Percentiles rank a stretch among this genome's conserved stretches.
Conservation (phyloP, 305 asterid genomes). For the Andrographis paniculata region DNA sequence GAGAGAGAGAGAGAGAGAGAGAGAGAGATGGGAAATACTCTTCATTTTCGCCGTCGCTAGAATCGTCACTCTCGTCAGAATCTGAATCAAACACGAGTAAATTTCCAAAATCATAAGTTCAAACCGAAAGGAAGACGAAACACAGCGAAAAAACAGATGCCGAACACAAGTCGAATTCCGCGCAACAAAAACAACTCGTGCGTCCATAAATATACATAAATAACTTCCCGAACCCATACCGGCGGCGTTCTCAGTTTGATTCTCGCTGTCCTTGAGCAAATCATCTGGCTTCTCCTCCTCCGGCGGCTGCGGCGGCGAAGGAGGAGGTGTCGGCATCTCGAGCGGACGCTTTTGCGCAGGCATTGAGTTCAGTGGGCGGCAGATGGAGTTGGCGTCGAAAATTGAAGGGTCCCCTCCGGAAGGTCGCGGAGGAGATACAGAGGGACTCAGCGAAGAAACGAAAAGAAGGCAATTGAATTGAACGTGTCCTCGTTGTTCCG, state of each 20-base stretch:
- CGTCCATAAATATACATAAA: constrained; percentile 12
- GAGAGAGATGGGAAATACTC: constrained; percentile 42
- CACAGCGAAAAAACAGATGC: constrained; percentile 20
- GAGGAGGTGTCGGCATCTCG: constrained; percentile 34
- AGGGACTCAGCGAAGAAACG: constrained; percentile 38
- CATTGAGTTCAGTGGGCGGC: constrained; percentile 37
- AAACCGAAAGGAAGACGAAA: constrained; percentile 10
- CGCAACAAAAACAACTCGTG: constrained; percentile 23
- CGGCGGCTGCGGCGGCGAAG: constrained; percentile 38
- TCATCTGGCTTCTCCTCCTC: constrained; percentile 36
- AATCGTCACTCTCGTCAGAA: constrained; percentile 55
- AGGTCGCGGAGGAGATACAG: constrained; percentile 24
- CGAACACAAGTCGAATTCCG: constrained; percentile 20
- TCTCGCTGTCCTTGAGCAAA: constrained; percentile 38
- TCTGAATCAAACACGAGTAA: constrained; percentile 40
- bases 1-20: too few species aligned
- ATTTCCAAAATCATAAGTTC: too few species aligned
- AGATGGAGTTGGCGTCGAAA: too few species aligned
- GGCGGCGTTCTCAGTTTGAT: constrained; percentile 30
- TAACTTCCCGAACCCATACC: constrained; percentile 28
- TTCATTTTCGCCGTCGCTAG: constrained; percentile 58
- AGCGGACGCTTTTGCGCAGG: constrained; percentile 65
- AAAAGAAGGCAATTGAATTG: constrained; percentile 25
- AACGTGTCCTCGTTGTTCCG: constrained; percentile 17
- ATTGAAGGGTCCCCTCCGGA: too few species aligned